Evolutionary conservation across 2,329 filamentous ascomycete genomes (phyloP), one percentile per base, ranked within the genome.

Genomic region (Botrytis galanthina): DNA sequence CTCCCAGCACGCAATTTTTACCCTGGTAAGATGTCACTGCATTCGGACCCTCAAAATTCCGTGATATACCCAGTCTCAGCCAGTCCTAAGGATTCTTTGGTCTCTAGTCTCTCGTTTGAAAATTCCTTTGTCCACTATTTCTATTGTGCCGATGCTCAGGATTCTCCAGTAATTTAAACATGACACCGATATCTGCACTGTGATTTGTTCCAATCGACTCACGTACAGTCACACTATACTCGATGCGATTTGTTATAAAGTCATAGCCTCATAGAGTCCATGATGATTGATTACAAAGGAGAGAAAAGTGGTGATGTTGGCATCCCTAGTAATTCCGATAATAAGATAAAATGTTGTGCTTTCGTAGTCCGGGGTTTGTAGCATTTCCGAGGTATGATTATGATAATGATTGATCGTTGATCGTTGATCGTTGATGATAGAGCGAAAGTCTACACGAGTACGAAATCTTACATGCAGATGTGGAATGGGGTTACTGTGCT

Each of bases 401-500:
- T 16, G 60, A 29, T 29, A 10, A 12, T n/a, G n/a, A 54, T n/a
- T 42, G 39, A 61, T 26, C 35, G 18, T 18, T 14, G 26, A 54
- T n/a, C n/a, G n/a, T n/a, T 42, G 39, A 61, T 26, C 35, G 18
- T 18, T 14, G 26, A 54, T n/a, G 51, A 54, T 54, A 51, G 46
- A 26, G 46, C 22, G 20, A 48, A 22, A 22, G 20, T 26, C 20
- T 22, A 62, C 60, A 66, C 62, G 62, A 66, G 42, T 66, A 66
- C 42, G 62, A 66, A 66, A 48, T 66, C 42, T 66, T 66, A 48
- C 63, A 66, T 48, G 62, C 62, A 66, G 62, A 48, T 66, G n/a
- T 46, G 18, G 32, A 46, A 46, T 64, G 59, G 29, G 20, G 10
- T 8, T n/a, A n/a, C 12, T 12, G 22, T 16, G 35, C 37, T n/a